Conservation (phyloP, 108 stramenopile species). For the Cyclostephanos tholiformis region DNA sequence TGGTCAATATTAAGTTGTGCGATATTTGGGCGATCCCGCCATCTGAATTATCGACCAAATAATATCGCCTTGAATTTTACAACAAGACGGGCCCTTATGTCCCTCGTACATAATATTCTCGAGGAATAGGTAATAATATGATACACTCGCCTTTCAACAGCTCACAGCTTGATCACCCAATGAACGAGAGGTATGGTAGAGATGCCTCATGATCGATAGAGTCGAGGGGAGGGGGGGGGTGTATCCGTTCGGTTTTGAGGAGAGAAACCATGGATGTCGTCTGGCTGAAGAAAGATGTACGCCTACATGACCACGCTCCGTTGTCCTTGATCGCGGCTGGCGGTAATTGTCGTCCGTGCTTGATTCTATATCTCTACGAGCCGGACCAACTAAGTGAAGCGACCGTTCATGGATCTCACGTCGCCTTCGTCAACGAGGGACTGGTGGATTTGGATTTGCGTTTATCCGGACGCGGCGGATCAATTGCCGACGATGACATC, state of each 20-base stretch:
- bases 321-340: slow-evolving; percentile 41
- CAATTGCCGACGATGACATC: neutral
- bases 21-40: too few species aligned
- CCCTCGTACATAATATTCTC: too few species aligned
- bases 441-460: slow-evolving; percentile 61
- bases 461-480: slow-evolving; percentile 27
- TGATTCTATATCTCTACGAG: slow-evolving; percentile 69
- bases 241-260: neutral
- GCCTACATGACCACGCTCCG: slow-evolving; percentile 73
- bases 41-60: too few species aligned
- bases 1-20: too few species aligned
- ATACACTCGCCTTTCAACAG: too few species aligned
- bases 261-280: slow-evolving; percentile 60
- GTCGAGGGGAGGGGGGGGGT: neutral
- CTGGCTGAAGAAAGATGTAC: slow-evolving; percentile 72
- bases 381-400: slow-evolving; percentile 68
- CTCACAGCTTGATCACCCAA: too few species aligned
- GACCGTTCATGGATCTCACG: slow-evolving; percentile 74
- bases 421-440: slow-evolving; percentile 68
- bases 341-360: slow-evolving; percentile 33
- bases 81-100: too few species aligned
- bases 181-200: too few species aligned
- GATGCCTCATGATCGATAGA: too few species aligned
- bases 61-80: too few species aligned
- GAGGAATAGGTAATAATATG: too few species aligned